A percentile compares a stretch with the other conserved stretches of the same genome.
Conservation (phyloP, 2,329 filamentous ascomycete genomes). For the Emericellopsis atlantica region DNA sequence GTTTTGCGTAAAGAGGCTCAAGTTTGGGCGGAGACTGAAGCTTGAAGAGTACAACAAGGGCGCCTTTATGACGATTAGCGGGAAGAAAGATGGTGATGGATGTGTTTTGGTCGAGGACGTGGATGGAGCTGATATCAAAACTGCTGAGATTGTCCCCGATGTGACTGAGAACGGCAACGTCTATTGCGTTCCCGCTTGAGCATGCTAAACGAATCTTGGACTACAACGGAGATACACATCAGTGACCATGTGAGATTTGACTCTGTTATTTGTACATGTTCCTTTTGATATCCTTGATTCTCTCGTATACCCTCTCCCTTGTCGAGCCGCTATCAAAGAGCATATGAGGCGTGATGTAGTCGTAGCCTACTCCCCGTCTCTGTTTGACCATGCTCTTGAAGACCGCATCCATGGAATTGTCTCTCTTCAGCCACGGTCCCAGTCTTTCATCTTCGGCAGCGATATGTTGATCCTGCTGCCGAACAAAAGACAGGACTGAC, state of each 20-base stretch:
- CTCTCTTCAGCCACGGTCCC: neutral
- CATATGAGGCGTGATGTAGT: neutral
- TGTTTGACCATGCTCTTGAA: neutral
- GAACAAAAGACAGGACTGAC: constrained; percentile 3
- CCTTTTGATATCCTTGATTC: neutral
- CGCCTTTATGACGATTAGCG: neutral
- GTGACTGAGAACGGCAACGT: neutral
- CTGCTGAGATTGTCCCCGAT: neutral
- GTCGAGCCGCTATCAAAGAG: neutral
- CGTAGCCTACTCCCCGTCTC: neutral
- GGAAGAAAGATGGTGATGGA: neutral
- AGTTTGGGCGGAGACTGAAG: neutral
- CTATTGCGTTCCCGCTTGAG: neutral
- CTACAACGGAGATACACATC: no score
- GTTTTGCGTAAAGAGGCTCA: constrained; percentile 2
- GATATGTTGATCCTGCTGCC: neutral
- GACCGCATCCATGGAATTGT: constrained; percentile 2
- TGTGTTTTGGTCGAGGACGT: neutral
- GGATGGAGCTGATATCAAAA: neutral
- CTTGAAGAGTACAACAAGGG: constrained; percentile 3
- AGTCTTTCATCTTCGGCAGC: neutral
- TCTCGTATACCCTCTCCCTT: neutral
- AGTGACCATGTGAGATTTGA: no score
- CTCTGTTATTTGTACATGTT: neutral
- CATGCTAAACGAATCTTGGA: neutral